Evolutionary conservation across 1,139 yeast genomes (phyloP), one percentile per base, ranked within the genome.

Genomic region (Magnusiomyces suaveolens): DNA sequence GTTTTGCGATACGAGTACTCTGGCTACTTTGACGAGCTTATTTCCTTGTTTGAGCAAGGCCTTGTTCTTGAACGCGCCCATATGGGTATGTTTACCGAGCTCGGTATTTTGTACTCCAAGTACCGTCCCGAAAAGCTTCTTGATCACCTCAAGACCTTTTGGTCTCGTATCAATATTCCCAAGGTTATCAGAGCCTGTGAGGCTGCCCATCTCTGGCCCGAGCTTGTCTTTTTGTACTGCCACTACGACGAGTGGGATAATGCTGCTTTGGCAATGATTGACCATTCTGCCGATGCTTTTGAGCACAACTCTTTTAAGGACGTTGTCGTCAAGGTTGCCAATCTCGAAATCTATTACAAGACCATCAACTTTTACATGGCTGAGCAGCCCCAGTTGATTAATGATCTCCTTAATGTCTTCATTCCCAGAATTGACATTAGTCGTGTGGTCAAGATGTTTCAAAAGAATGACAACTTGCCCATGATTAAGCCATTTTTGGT

Each of bases 161-260:
- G 98, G 97, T 89, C 97, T 23, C 86, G 99, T 75, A 82, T 92
- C 69, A 92, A 92, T 71, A 92, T 94, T 74, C 97, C 99, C 64
- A 94, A 92, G 76, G 97, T 88, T 51, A 86, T 92, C 64, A 81
- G 87, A 63, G 97, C 97, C 26, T 87, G 95, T 67, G 97, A 92
- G 71, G 82, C 77, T 57, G 95, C 96, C 33, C 98, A 94, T 67
- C 77, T 92, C 66, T 94, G 97, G 89, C 95, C 95, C 29, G 98
- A 94, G 75, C 78, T 92, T 66, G 89, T 92, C 57, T 92, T 94
- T 82, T 77, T 92, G 69, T 90, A 92, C 75, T 90, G 97, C 68
- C 99, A 92, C 71, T 92, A 92, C 69, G 98, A 92, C 70, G 98
- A 94, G 75, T 94, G 97, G 96, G 99, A 94, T 72, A 92, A 92